phyloP scores from a whole-genome alignment of 1,139 yeast genomes.

The Pichia sp. region DNA sequence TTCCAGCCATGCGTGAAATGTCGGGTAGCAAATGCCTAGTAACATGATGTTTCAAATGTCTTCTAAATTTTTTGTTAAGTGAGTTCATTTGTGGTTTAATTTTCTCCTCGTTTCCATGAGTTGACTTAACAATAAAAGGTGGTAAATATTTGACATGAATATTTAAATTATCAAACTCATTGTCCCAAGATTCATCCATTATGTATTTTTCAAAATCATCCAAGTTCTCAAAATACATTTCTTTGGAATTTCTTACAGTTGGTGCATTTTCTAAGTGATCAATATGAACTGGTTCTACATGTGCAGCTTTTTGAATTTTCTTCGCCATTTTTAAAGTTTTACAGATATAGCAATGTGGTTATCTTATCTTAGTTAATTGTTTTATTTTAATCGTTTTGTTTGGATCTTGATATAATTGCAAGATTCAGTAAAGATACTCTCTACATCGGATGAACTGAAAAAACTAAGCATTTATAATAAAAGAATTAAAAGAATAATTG shows the following conservation, averaged over 20 bases:
- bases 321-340: conserved; percentile 15
- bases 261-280: conserved; percentile 23
- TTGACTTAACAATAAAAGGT: conserved; percentile 60
- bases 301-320: conserved; percentile 15
- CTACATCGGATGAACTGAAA: too few species aligned
- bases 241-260: conserved; percentile 24
- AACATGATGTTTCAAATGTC: conserved; percentile 69
- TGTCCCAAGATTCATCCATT: conserved; percentile 68
- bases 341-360: background rate
- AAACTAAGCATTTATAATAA: too few species aligned
- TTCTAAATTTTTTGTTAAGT: conserved; percentile 60
- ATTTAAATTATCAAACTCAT: conserved; percentile 61
- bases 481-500: too few species aligned
- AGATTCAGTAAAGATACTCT: too few species aligned
- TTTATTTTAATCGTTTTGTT: too few species aligned
- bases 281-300: conserved; percentile 21
- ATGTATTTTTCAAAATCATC: conserved; percentile 54
- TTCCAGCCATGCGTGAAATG: conserved; percentile 52
- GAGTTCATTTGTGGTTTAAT: conserved; percentile 67
- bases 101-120: conserved; percentile 64
- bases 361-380: too few species aligned
- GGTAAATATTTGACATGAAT: conserved; percentile 63
- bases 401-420: too few species aligned
- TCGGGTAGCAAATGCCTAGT: conserved; percentile 64
- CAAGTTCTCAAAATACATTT: conserved; percentile 48